Base-by-base conservation (phyloP, 164 flowering plant species). In the Buxus sempervirens region DNA sequence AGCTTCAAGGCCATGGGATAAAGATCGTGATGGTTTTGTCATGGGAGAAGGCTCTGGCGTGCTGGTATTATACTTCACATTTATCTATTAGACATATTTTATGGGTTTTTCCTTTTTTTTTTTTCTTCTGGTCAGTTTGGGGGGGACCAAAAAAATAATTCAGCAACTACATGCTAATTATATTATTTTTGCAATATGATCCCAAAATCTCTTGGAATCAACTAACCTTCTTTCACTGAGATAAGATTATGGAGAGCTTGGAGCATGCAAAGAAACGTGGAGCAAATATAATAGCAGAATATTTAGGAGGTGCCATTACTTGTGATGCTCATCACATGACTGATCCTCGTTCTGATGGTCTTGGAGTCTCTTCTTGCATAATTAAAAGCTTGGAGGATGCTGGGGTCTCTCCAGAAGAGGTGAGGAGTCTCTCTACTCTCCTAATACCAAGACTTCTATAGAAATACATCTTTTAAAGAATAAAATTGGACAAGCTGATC, bases 41-140 rank as follows among this genome's bases (percentile, higher is more conserved):
- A 85, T 89, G 79, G 91, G 91, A 4, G 94, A 89, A 83, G 95
- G 95, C 25, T 53, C 86, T 25, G 95, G 95, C 55, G 90, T 87
- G 32, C 80, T 87, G 90, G 90, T 89, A 82, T 71, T 51, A 13
- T 7, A 19, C 41, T 32, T 32, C 38, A 32, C 9, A 18, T 18
- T 54, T 45, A 23, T 38, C 19, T 15, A 4, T 57, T 49, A 4
- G n/a, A n/a, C n/a, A n/a, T n/a, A n/a, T n/a, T n/a, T n/a, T n/a
- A n/a, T n/a, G n/a, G n/a, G n/a, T n/a, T n/a, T n/a, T n/a, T n/a
- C n/a, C 58, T 22, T 28, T 21, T 45, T 57, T n/a, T n/a, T n/a
- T n/a, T n/a, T n/a, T n/a, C n/a, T n/a, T n/a, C n/a, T n/a, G n/a
- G 22, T 38, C 22, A 27, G 7, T 32, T 3, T 32, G 38, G 38